Percentiles rank a stretch among this genome's conserved stretches.
phyloP scores from a whole-genome alignment of 495 filamentous ascomycete genomes.

The Penicillium pulvis region DNA sequence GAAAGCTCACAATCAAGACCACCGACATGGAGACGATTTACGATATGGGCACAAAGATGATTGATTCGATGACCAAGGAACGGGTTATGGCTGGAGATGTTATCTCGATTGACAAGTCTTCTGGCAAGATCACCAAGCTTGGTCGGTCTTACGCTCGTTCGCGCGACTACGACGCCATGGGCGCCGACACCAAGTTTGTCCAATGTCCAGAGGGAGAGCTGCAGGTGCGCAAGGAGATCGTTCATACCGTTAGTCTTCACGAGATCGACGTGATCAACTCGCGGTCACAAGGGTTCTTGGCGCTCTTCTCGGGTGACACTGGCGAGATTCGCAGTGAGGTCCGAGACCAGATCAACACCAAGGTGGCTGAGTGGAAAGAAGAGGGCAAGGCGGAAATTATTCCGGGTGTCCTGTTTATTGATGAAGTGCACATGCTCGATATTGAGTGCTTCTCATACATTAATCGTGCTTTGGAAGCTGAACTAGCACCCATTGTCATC shows the following conservation, averaged over 20 bases:
- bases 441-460: slow-evolving; percentile 99
- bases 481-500: slow-evolving; percentile 95
- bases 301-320: slow-evolving; percentile 95
- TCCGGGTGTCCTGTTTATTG: slow-evolving; percentile 95
- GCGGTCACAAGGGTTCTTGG: slow-evolving; percentile 92
- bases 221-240: slow-evolving; percentile 94
- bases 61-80: slow-evolving; percentile 98
- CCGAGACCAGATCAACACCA: slow-evolving; percentile 97
- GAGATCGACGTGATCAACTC: slow-evolving; percentile 99
- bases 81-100: slow-evolving; percentile 98
- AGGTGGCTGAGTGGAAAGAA: slow-evolving; percentile 98
- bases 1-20: slow-evolving; percentile 98
- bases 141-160: slow-evolving; percentile 91
- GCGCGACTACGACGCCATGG: slow-evolving; percentile 99
- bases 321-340: slow-evolving; percentile 98
- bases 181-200: slow-evolving; percentile 95
- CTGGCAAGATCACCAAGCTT: slow-evolving; percentile 95
- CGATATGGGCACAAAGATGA: slow-evolving; percentile 99
- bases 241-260: slow-evolving; percentile 94
- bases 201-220: slow-evolving; percentile 98
- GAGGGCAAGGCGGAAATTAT: slow-evolving; percentile 99
- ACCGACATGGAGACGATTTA: slow-evolving; percentile 99
- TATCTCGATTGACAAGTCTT: slow-evolving; percentile 96
- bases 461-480: slow-evolving; percentile 92
- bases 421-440: slow-evolving; percentile 99